Evolutionary conservation across 1,284 basidiomycete genomes (phyloP).

Genomic region (Sporisorium exsertum): DNA sequence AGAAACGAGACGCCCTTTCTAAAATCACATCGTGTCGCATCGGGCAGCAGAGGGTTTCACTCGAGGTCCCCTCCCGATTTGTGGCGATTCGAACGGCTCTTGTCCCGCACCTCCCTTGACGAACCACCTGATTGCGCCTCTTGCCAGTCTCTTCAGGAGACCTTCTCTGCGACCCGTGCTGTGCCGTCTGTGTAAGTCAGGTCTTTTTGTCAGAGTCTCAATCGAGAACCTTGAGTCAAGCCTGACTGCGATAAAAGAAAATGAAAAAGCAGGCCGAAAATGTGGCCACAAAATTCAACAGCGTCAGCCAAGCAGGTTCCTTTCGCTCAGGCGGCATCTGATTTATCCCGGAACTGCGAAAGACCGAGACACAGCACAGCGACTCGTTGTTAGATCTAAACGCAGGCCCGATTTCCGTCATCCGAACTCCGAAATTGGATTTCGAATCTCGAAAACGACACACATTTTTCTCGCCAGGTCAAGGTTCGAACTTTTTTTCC

Average conservation of each 20-base stretch:
- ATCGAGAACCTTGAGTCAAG: background rate
- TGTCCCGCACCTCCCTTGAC: background rate
- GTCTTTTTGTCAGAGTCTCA: background rate
- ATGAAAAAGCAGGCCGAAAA: background rate
- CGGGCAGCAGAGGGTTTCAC: background rate
- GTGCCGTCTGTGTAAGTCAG: background rate
- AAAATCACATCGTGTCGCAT: conserved; percentile 1
- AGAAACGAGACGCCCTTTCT: background rate
- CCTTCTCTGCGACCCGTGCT: too few relatives aligned
- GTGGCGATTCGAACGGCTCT: background rate
- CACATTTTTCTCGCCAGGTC: background rate
- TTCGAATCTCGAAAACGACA: background rate
- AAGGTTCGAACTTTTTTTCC: conserved; percentile 3
- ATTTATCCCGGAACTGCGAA: too few relatives aligned
- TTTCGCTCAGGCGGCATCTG: too few relatives aligned
- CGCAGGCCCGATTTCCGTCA: background rate
- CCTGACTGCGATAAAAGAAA: background rate
- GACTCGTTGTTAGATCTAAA: background rate
- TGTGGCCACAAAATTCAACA: background rate
- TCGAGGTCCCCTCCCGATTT: background rate
- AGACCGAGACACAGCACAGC: too few relatives aligned
- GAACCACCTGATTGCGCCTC: too few relatives aligned
- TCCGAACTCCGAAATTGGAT: background rate
- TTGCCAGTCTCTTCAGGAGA: too few relatives aligned
- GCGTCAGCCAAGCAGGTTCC: background rate